phyloP scores from a whole-genome alignment of 345 rosid species.

The Odontarrhena argentea region DNA sequence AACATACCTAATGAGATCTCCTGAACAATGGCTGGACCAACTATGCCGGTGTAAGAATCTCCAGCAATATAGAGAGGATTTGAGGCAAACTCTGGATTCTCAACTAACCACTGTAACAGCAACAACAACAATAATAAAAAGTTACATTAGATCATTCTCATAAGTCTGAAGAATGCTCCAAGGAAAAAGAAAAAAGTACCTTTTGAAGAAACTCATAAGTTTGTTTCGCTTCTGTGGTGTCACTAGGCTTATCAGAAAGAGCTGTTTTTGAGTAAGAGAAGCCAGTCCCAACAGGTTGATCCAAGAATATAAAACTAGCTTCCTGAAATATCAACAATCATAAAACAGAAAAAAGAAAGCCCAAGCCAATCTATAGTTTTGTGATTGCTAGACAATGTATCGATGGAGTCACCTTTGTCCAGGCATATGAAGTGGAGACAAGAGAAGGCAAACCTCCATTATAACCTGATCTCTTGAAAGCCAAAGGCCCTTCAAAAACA shows the following conservation, averaged over 20 bases:
- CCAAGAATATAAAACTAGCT: conserved; percentile 35
- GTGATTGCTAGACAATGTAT: not conserved
- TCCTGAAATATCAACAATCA: conserved; percentile 11
- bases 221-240: conserved; percentile 41
- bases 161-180: no score
- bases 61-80: conserved; percentile 18
- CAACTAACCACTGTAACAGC: conserved; percentile 13
- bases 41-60: conserved; percentile 9
- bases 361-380: not conserved
- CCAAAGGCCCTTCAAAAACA: conserved; percentile 58
- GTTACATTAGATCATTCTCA: no score
- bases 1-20: conserved; percentile 3
- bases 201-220: conserved; percentile 29
- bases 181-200: not conserved
- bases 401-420: conserved; percentile 57
- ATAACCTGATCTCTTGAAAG: conserved; percentile 51
- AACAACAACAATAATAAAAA: not conserved
- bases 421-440: conserved; percentile 57
- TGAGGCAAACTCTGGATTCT: conserved; percentile 19
- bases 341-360: not conserved
- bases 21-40: conserved; percentile 16
- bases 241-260: conserved; percentile 43
- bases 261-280: conserved; percentile 57
- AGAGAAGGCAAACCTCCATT: conserved; percentile 66
- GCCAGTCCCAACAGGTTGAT: conserved; percentile 66